A percentile compares a stretch with the other conserved stretches of the same genome.
Evolutionary conservation across 306 rosid species (phyloP).

Genomic region (Malus sieversii): DNA sequence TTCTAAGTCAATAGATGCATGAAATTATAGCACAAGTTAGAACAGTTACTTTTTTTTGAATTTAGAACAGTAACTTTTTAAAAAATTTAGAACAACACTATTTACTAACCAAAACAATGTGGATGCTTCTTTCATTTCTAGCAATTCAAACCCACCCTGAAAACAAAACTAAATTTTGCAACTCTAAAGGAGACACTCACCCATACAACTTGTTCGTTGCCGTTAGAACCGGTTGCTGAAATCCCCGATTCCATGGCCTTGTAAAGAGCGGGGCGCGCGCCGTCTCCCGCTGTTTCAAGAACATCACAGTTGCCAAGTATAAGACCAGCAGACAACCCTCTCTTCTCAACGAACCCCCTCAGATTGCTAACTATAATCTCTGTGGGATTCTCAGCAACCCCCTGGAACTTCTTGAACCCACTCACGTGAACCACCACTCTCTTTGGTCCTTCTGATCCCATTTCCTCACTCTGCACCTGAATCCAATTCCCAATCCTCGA

Average conservation of each 20-base stretch:
- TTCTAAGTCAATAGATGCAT: not conserved
- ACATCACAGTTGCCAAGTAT: slow-evolving; percentile 74
- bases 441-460: slow-evolving; percentile 87
- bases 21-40: not conserved
- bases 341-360: slow-evolving; percentile 48
- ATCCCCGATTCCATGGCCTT: slow-evolving; percentile 52
- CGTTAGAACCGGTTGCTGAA: slow-evolving; percentile 16
- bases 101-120: not conserved
- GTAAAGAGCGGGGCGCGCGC: slow-evolving; percentile 44
- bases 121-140: not conserved
- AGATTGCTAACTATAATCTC: slow-evolving; percentile 57
- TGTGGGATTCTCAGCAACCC: slow-evolving; percentile 73
- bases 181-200: slow-evolving; percentile 29
- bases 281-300: slow-evolving; percentile 66
- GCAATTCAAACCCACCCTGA: not conserved
- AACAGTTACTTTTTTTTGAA: not conserved
- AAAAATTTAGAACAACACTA: not conserved
- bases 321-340: slow-evolving; percentile 61
- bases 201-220: slow-evolving; percentile 65
- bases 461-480: slow-evolving; percentile 35
- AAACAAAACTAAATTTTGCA: not conserved
- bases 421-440: slow-evolving; percentile 60
- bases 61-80: not conserved
- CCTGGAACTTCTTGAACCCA: slow-evolving; percentile 80
- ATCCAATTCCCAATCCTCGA: slow-evolving; percentile 67